These are phyloP conservation scores for Starmerella powellii DNA, from an alignment of 805 yeast species.

Conservation along the genomic window DNA sequence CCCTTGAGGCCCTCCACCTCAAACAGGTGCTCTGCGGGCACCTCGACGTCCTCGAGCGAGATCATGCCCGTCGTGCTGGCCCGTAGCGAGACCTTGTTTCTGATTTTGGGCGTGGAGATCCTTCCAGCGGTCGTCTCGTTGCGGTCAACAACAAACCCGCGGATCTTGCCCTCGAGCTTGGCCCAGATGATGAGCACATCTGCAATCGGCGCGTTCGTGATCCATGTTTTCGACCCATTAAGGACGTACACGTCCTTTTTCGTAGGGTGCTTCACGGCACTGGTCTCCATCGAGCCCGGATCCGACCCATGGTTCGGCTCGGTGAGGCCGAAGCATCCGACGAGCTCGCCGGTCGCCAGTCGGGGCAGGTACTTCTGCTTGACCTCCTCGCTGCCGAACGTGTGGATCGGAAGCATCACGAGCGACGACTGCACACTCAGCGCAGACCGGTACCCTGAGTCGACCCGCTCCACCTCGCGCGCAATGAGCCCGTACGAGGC, in stretches of 20 bases:
- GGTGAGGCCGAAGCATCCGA: constrained; percentile 54
- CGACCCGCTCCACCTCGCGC: constrained; percentile 36
- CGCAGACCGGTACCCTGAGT: constrained; percentile 36
- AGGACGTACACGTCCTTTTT: constrained; percentile 34
- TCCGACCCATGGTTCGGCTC: constrained; percentile 56
- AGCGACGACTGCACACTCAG: constrained; percentile 37
- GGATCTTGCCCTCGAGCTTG: constrained; percentile 33
- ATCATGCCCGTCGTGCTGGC: constrained; percentile 37
- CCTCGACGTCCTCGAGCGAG: constrained; percentile 34
- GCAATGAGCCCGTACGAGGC: constrained; percentile 36
- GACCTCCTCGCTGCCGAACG: constrained; percentile 33
- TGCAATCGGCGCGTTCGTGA: constrained; percentile 38
- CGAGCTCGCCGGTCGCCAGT: constrained; percentile 34
- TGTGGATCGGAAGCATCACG: constrained; percentile 35
- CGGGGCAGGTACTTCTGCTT: constrained; percentile 33
- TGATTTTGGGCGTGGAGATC: constrained; percentile 33
- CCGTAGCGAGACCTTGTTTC: constrained; percentile 32
- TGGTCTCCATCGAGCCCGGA: constrained; percentile 47
- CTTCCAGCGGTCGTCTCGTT: constrained; percentile 26
- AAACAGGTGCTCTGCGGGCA: constrained; percentile 34
- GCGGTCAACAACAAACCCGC: constrained; percentile 36
- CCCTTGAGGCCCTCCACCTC: constrained; percentile 35
- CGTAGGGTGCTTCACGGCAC: constrained; percentile 35
- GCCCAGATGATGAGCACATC: constrained; percentile 36
- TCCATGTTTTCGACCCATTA: constrained; percentile 35